These are phyloP conservation scores for Podila epigama DNA, from an alignment of 192 early-diverging fungal species.

Conservation along the genomic window DNA sequence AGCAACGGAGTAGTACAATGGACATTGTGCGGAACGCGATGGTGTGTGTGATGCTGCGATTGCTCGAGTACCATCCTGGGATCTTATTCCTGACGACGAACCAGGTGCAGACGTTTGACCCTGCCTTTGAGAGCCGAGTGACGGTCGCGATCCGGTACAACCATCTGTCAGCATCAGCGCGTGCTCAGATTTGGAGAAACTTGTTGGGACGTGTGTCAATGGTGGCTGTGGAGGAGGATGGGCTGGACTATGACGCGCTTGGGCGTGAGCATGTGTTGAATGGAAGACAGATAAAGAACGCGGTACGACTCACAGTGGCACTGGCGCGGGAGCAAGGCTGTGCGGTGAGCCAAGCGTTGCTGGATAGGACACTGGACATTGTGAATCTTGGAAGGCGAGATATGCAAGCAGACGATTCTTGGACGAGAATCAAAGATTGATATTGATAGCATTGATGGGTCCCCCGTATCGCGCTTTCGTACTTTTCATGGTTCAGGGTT, in stretches of 20 bases:
- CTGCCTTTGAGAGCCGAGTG: slow-evolving; percentile 60
- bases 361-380: background rate
- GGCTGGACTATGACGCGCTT: background rate
- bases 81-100: slow-evolving; percentile 74
- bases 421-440: background rate
- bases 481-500: too few relatives aligned
- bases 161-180: slow-evolving; percentile 44
- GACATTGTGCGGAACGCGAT: slow-evolving; percentile 65
- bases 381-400: background rate
- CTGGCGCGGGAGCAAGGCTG: background rate
- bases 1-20: slow-evolving; percentile 49
- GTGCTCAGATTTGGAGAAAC: slow-evolving; percentile 60
- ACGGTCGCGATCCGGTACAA: slow-evolving; percentile 62
- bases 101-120: slow-evolving; percentile 63
- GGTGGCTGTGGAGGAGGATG: slow-evolving; percentile 8
- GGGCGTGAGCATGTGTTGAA: slow-evolving; percentile 1
- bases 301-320: slow-evolving; percentile 6
- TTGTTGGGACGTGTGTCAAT: slow-evolving; percentile 44
- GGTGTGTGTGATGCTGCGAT: slow-evolving; percentile 63
- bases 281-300: slow-evolving; percentile 12
- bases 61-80: slow-evolving; percentile 69
- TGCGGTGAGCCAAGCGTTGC: background rate
- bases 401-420: background rate
- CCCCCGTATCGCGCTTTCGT: too few relatives aligned
- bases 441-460: background rate